Conservation (phyloP, 192 early-diverging fungal species). For the Backusella australiensis region DNA sequence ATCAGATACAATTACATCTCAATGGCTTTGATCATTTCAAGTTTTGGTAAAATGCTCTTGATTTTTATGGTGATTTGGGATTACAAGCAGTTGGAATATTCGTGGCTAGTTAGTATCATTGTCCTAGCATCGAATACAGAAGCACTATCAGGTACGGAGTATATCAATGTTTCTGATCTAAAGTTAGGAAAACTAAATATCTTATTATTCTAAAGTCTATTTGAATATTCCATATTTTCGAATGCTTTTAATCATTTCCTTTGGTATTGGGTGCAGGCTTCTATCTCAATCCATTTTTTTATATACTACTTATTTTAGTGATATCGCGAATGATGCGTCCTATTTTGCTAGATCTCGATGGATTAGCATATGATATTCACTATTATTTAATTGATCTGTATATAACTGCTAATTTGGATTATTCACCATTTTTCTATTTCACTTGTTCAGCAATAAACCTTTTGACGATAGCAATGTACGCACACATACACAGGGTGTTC, state of each 20-base stretch:
- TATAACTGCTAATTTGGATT: no score
- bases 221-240: constrained; percentile 44
- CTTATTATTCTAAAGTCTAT: constrained; percentile 38
- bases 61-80: constrained; percentile 93
- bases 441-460: no score
- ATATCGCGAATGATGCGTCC: background rate
- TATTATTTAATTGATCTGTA: no score
- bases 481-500: no score
- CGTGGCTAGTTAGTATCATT: constrained; percentile 76
- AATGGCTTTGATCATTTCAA: constrained; percentile 75
- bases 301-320: constrained; percentile 32
- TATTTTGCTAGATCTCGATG: constrained; percentile 20
- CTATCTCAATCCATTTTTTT: constrained; percentile 49
- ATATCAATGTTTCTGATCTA: background rate
- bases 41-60: constrained; percentile 84
- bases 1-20: constrained; percentile 61
- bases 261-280: constrained; percentile 43
- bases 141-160: constrained; percentile 48
- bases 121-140: constrained; percentile 75
- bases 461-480: no score
- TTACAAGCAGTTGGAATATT: constrained; percentile 77
- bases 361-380: constrained; percentile 20
- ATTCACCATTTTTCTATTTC: no score
- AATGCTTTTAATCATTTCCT: constrained; percentile 43
- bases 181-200: background rate